Conservation (phyloP, 768 basidiomycete species). For the Rhodosporidiobolus odoratus region DNA sequence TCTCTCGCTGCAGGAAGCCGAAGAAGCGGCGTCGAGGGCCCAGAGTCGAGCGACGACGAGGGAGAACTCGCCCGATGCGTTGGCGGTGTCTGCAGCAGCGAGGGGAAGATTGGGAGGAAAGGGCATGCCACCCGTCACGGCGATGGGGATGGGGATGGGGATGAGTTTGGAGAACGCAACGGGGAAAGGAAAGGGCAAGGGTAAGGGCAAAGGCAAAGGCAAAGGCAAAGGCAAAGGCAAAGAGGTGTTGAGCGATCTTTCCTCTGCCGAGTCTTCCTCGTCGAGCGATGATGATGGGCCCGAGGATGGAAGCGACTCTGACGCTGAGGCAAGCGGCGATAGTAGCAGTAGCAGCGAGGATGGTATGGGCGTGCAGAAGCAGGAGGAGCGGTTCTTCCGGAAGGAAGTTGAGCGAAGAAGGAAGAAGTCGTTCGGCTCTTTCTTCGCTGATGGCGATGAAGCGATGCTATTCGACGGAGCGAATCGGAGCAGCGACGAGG, state of each 20-base stretch:
- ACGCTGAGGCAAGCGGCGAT: background rate
- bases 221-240: background rate
- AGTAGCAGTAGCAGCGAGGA: background rate
- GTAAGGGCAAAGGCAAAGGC: background rate
- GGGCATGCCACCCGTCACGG: background rate
- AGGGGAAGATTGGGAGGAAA: background rate
- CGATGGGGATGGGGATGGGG: background rate
- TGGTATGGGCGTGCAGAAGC: slow-evolving; percentile 16
- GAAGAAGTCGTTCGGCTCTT: background rate
- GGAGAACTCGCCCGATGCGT: slow-evolving; percentile 11
- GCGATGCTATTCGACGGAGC: slow-evolving; percentile 2
- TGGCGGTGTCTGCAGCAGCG: background rate
- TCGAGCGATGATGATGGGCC: background rate
- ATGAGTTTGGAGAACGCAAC: background rate
- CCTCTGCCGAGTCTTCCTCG: background rate
- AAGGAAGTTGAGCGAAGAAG: slow-evolving; percentile 19
- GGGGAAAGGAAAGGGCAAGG: background rate
- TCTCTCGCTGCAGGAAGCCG: slow-evolving; percentile 23
- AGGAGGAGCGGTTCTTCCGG: slow-evolving; percentile 28
- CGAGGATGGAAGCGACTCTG: background rate
- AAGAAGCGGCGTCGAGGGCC: background rate
- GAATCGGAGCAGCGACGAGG: slow-evolving; percentile 4
- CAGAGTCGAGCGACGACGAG: background rate
- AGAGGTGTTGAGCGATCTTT: background rate
- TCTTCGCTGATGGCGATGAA: background rate